A percentile compares a stretch with the other conserved stretches of the same genome.
phyloP scores from a whole-genome alignment of 805 yeast species.

The Candida parachauliodes region DNA sequence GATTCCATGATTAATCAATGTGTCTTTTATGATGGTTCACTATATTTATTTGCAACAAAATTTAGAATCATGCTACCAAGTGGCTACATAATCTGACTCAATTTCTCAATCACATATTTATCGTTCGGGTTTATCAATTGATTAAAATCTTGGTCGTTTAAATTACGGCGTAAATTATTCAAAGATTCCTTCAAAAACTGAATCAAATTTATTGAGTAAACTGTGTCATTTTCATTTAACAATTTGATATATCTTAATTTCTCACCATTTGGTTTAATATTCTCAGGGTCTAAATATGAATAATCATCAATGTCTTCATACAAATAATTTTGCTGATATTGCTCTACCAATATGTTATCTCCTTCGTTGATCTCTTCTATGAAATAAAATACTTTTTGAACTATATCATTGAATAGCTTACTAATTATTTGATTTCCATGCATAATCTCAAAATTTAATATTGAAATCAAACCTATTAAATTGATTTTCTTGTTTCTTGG shows the following conservation, averaged over 20 bases:
- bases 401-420: constrained; percentile 23
- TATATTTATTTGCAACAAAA: not conserved
- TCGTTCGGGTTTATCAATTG: constrained; percentile 34
- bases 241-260: constrained; percentile 33
- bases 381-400: constrained; percentile 39
- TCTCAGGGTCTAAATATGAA: constrained; percentile 35
- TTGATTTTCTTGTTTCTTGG: constrained; percentile 72
- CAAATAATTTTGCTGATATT: constrained; percentile 32
- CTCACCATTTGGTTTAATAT: constrained; percentile 40
- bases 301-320: constrained; percentile 43
- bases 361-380: constrained; percentile 74
- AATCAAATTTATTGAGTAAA: constrained; percentile 44
- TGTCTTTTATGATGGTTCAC: not conserved
- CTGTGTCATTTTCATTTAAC: constrained; percentile 31
- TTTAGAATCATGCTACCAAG: constrained; percentile 2
- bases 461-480: constrained; percentile 55
- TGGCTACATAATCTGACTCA: constrained; percentile 11
- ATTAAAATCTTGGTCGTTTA: constrained; percentile 29
- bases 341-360: constrained; percentile 29
- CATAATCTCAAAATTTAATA: constrained; percentile 36
- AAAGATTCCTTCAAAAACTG: constrained; percentile 35
- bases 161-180: constrained; percentile 19
- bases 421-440: constrained; percentile 17
- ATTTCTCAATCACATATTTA: constrained; percentile 30
- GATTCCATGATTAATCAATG: not conserved